Base-by-base conservation (phyloP, 108 stramenopile genomes). In the Pelagomonas calceolata region DNA sequence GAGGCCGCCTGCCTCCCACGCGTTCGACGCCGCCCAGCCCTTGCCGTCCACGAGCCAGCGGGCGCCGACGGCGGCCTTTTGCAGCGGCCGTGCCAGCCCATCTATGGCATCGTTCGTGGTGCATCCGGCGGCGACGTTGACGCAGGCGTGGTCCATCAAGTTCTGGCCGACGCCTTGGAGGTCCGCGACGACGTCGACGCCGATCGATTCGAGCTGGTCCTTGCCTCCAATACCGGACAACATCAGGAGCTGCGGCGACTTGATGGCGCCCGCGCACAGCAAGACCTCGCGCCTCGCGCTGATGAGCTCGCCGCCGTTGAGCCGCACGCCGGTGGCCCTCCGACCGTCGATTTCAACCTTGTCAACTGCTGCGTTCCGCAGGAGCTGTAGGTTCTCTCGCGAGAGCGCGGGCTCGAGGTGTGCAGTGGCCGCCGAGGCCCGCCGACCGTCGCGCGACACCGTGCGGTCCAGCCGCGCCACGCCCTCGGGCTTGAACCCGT, bases 231-330 rank as follows among this genome's bases (percentile, higher is more conserved):
- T 79, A 30, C 89, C 90, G 26, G 82, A 81, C 51, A 65, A 45
- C 75, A 78, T 73, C 3, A 91, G 75, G 63, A 91, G 68, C 75
- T 91, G 88, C 43, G 88, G 88, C 32, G 88, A 81, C 60, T 69
- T 70, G 63, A 87, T 76, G 32, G 88, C 81, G 35, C 90, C 90
- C 5, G 85, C 79, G 16, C 83, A 70, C 37, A 89, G 44, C 31
- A 91, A 86, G 35, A 91, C 87, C 76, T 87, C 86, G 65, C 77
- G 68, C 34, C 63, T 68, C 16, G 30, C 16, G 32, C 18, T 32
- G 64, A 32, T 16, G 64, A 4, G 64, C 30, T 7, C 9, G 30
- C 64, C 64, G 64, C 9, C 64, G 64, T 9, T 73, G 39, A 12
- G 5, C 39, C 9, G 9, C 9, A 43, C 39, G 39, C 9, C 39